Evolutionary conservation across 805 yeast genomes (phyloP).

Genomic region (Starmerella apis): DNA sequence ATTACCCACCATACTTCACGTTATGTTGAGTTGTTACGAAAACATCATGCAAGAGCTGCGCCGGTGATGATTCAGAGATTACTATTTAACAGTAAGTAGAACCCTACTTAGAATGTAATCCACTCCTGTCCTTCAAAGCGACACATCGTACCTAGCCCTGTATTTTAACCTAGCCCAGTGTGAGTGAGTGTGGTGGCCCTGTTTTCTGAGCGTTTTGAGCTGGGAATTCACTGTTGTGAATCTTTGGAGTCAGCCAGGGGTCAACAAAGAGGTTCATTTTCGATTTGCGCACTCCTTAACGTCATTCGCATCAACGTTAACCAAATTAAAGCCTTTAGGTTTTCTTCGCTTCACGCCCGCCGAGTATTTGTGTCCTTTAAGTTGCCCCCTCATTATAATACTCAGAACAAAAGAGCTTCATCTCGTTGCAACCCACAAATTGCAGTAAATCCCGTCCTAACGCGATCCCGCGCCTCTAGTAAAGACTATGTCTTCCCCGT

Average conservation of each 20-base stretch:
- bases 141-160: constrained; percentile 1
- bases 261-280: background rate
- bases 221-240: background rate
- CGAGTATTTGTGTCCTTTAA: background rate
- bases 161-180: constrained; percentile 1
- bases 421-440: background rate
- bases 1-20: no score
- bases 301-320: background rate
- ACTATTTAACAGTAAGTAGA: background rate
- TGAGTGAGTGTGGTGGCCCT: constrained; percentile 9
- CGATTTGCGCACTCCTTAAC: background rate
- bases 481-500: constrained; percentile 8
- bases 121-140: constrained; percentile 8
- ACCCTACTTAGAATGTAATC: constrained; percentile 5
- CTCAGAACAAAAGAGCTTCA: background rate
- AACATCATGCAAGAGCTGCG: background rate
- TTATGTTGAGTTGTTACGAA: no score
- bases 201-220: background rate
- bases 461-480: background rate
- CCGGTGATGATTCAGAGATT: constrained; percentile 7
- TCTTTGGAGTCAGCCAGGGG: background rate
- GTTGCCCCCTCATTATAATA: background rate
- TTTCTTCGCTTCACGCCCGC: background rate
- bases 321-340: background rate
- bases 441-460: background rate